Evolutionary conservation across 2,329 filamentous ascomycete genomes (phyloP).

Genomic region (Mycosphaerella arachidis): DNA sequence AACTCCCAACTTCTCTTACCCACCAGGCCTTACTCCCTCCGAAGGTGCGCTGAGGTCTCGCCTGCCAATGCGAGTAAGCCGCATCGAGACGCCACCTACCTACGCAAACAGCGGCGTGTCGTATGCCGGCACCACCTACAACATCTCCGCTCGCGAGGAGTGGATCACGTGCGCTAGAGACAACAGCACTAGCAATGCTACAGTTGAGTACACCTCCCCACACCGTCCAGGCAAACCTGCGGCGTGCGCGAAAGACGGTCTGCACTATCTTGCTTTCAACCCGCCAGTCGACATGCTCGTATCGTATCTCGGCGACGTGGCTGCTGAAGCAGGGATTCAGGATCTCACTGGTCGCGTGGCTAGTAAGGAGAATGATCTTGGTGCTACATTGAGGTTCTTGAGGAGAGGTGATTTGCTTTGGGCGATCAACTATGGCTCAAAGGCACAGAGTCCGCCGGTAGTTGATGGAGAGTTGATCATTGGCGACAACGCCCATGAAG

Average conservation of each 20-base stretch:
- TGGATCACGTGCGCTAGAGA: constrained; percentile 14
- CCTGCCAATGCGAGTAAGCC: constrained; percentile 20
- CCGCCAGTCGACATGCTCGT: constrained; percentile 19
- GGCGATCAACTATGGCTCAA: constrained; percentile 24
- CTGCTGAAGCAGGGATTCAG: constrained; percentile 13
- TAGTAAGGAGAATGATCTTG: constrained; percentile 18
- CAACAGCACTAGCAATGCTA: constrained; percentile 14
- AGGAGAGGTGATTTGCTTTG: constrained; percentile 21
- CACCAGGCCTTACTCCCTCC: constrained; percentile 18
- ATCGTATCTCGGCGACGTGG: constrained; percentile 20
- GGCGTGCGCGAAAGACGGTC: constrained; percentile 16
- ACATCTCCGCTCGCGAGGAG: constrained; percentile 20
- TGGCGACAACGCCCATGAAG: constrained; percentile 14
- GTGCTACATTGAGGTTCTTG: constrained; percentile 18
- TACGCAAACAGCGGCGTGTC: constrained; percentile 20
- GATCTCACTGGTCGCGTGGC: constrained; percentile 16
- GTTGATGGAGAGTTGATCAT: constrained; percentile 17
- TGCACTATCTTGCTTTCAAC: constrained; percentile 24
- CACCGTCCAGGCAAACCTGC: constrained; percentile 20
- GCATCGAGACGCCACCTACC: constrained; percentile 19
- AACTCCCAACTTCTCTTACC: constrained; percentile 20
- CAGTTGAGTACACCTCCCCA: constrained; percentile 19
- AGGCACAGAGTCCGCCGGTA: constrained; percentile 13
- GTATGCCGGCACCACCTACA: constrained; percentile 19
- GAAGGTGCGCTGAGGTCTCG: constrained; percentile 13